phyloP scores from a whole-genome alignment of 2,329 filamentous ascomycete species.

The Davidsoniella virescens region DNA sequence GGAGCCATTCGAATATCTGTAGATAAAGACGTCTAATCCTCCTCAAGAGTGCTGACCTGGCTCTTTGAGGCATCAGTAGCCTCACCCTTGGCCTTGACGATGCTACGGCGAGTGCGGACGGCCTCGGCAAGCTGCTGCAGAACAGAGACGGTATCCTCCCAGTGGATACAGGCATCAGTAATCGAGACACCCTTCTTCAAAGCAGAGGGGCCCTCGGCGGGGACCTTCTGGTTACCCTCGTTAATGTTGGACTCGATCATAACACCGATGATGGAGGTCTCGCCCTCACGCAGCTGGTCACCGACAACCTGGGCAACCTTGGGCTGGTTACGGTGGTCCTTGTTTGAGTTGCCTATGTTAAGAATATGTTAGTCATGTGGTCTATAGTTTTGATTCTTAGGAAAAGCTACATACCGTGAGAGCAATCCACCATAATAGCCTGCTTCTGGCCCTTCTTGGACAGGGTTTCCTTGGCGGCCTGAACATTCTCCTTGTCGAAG shows the following conservation, averaged over 20 bases:
- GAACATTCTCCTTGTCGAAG: constrained; percentile 74
- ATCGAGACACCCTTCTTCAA: constrained; percentile 86
- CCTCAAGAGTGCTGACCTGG: constrained; percentile 33
- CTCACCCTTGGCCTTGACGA: constrained; percentile 20
- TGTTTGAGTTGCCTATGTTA: constrained; percentile 62
- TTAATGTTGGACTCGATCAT: constrained; percentile 99
- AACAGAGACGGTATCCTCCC: constrained; percentile 68
- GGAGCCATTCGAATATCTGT: no score
- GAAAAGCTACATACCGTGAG: constrained; percentile 53
- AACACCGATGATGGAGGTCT: constrained; percentile 80
- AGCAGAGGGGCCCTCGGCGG: constrained; percentile 57
- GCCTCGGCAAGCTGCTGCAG: constrained; percentile 76
- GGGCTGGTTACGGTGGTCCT: constrained; percentile 95
- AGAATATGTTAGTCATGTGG: neutral
- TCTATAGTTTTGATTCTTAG: neutral
- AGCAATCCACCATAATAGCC: constrained; percentile 97
- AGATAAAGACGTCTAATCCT: constrained; percentile 25
- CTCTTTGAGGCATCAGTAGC: constrained; percentile 18
- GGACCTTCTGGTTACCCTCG: constrained; percentile 79
- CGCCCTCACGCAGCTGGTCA: constrained; percentile 74
- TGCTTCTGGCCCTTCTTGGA: constrained; percentile 68
- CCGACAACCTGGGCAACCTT: constrained; percentile 69
- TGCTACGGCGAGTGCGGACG: constrained; percentile 55
- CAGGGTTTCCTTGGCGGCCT: constrained; percentile 61
- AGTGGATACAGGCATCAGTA: constrained; percentile 90